These are phyloP conservation scores for Puccinia triticina DNA, from an alignment of 1,284 basidiomycete genomes.

Conservation along the genomic window DNA sequence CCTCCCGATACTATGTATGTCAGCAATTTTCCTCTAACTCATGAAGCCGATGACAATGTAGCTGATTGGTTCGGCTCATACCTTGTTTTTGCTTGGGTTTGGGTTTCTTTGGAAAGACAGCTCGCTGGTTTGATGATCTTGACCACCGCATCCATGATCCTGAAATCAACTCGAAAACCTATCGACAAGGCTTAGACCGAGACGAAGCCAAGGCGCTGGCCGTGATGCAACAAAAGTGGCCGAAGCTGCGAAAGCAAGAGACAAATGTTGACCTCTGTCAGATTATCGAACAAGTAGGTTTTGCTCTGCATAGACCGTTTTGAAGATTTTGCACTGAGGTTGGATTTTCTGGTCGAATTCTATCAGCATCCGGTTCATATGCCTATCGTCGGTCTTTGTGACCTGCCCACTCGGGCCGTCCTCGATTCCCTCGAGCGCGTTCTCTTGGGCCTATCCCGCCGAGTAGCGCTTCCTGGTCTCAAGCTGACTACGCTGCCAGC, in stretches of 20 bases:
- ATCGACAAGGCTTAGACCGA: slow-evolving; percentile 4
- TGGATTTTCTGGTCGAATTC: not conserved
- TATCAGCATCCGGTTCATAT: not conserved
- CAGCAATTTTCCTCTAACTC: not conserved
- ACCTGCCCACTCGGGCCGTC: not conserved
- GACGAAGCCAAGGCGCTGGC: slow-evolving; percentile 34
- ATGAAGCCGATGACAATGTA: not conserved
- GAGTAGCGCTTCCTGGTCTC: not conserved
- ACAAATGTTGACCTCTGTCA: not conserved
- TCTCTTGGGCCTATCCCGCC: not conserved
- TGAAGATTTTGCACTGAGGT: not conserved
- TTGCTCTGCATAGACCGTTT: not conserved
- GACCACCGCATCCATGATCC: not conserved
- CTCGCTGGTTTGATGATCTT: slow-evolving; percentile 26
- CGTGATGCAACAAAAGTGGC: slow-evolving; percentile 31
- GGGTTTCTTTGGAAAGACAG: slow-evolving; percentile 38
- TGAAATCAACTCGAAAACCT: not conserved
- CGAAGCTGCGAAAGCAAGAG: slow-evolving; percentile 11
- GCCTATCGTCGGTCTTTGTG: not conserved
- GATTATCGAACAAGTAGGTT: slow-evolving; percentile 15
- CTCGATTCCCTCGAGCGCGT: slow-evolving; percentile 4
- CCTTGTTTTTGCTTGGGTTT: not conserved
- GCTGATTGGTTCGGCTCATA: not conserved
- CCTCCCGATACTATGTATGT: slow-evolving; percentile 25
- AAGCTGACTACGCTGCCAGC: not conserved